Percentiles rank a stretch among this genome's conserved stretches.
These are phyloP conservation scores for Blastomyces gilchristii DNA, from an alignment of 2,329 filamentous ascomycete species.

Conservation along the genomic window DNA sequence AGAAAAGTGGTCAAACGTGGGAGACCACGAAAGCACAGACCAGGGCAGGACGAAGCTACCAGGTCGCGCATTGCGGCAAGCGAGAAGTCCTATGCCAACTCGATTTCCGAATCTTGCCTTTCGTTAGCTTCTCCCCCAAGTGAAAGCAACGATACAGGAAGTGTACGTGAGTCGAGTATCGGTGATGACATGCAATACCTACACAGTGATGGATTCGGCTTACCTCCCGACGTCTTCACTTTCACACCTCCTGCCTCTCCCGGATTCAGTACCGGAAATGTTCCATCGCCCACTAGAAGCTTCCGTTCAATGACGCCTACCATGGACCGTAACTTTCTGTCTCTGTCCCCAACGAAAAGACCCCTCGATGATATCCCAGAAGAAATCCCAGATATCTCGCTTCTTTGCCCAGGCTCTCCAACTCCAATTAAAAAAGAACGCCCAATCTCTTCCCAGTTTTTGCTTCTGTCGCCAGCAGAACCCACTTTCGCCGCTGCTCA, in stretches of 20 bases:
- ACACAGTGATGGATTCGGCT: conserved; percentile 23
- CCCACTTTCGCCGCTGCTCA: conserved; percentile 27
- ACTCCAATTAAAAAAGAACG: conserved; percentile 12
- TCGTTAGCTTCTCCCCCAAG: conserved; percentile 33
- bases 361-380: conserved; percentile 24
- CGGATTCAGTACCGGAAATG: conserved; percentile 30
- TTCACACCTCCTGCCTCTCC: conserved; percentile 41
- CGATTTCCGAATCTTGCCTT: conserved; percentile 28
- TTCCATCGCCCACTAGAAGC: conserved; percentile 27
- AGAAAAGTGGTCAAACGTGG: conserved; percentile 58
- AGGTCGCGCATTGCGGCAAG: conserved; percentile 40
- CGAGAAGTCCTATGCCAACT: conserved; percentile 28
- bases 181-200: conserved; percentile 26
- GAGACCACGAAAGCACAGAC: conserved; percentile 52
- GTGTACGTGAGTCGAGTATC: conserved; percentile 28
- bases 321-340: conserved; percentile 30
- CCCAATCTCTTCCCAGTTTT: conserved; percentile 18
- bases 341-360: conserved; percentile 26
- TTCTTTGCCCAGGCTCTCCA: conserved; percentile 16
- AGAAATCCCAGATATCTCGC: conserved; percentile 22
- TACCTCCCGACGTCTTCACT: conserved; percentile 34
- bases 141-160: conserved; percentile 31
- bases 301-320: conserved; percentile 31
- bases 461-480: conserved; percentile 30
- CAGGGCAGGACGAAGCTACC: conserved; percentile 50